Evolutionary conservation across 495 filamentous ascomycete species (phyloP), one percentile per base, ranked within the genome.

Genomic region (Aspergillus olivimuriae): DNA sequence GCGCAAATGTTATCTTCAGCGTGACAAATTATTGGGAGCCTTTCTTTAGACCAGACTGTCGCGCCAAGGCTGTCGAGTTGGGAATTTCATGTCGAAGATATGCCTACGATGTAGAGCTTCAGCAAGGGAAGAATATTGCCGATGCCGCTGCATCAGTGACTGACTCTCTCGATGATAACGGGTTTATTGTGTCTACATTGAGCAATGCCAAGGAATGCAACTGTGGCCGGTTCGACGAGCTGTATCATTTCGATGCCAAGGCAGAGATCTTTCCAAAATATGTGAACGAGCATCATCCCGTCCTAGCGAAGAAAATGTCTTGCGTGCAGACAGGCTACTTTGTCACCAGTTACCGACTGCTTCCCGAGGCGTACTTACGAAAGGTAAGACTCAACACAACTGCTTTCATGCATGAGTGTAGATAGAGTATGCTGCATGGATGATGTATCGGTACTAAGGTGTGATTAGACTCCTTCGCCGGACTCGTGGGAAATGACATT

Each of bases 21-120:
- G 65, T 73, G 34, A 77, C 73, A 6, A 63, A 76, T 42, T 78
- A 70, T 56, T 77, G 68, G 66, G 68, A 70, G 5, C 43, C 60
- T 3, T 63, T 68, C 53, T 57, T 58, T 39, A 61, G 64, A 20
- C 31, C 44, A 12, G 55, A 52, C 36, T 44, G 35, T 24, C 55
- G 55, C 1, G 31, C 37, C 9, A 39, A 44, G 16, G 51, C 55
- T 33, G 49, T 15, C 9, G 28, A 49, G 16, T 15, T 30, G 12
- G 62, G 65, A 11, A 52, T 62, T 37, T 51, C 56, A 0, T 53
- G 65, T 48, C 65, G 73, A 33, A 50, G 61, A 41, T 61, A 69
- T 38, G 71, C 73, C 5, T 72, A 71, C 43, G 64, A 77, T 4
- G 53, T 67, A 15, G 74, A 78, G 46, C 38, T 66, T 5, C 57